Conservation (phyloP, 257 asterid genomes). For the Rauvolfia tetraphylla region DNA sequence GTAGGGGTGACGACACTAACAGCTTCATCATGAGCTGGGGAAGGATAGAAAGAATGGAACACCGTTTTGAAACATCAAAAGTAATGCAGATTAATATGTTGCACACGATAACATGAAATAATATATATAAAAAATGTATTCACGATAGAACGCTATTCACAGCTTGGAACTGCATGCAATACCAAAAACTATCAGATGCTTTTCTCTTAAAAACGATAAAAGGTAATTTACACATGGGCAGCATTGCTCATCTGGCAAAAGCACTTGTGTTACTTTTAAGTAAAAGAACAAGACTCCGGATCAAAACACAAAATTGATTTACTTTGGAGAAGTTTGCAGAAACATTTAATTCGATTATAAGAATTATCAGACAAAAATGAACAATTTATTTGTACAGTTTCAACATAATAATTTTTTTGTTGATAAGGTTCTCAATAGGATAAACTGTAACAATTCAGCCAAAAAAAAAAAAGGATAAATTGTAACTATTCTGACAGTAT, state of each 20-base stretch:
- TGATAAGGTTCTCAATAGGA: too few relatives aligned
- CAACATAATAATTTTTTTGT: background rate
- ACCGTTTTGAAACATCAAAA: background rate
- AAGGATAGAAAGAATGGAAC: background rate
- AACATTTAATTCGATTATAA: background rate
- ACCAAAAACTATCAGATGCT: background rate
- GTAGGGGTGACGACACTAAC: constrained; percentile 21
- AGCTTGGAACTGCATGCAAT: constrained; percentile 26
- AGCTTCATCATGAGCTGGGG: constrained; percentile 36
- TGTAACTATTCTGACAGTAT: background rate
- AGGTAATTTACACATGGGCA: background rate
- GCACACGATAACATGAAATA: background rate
- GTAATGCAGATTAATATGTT: background rate
- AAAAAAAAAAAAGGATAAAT: background rate
- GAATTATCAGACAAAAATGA: background rate
- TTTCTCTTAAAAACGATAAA: background rate
- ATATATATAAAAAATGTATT: background rate
- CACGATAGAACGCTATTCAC: constrained; percentile 4
- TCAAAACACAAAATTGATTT: background rate
- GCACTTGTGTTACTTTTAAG: background rate
- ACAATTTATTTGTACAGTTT: background rate
- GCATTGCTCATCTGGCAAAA: background rate
- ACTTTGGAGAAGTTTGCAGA: background rate
- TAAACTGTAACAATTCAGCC: too few relatives aligned
- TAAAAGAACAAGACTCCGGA: background rate